These are phyloP conservation scores for Zygnema circumcarinatum DNA, from an alignment of 139 green algal species.

Conservation along the genomic window DNA sequence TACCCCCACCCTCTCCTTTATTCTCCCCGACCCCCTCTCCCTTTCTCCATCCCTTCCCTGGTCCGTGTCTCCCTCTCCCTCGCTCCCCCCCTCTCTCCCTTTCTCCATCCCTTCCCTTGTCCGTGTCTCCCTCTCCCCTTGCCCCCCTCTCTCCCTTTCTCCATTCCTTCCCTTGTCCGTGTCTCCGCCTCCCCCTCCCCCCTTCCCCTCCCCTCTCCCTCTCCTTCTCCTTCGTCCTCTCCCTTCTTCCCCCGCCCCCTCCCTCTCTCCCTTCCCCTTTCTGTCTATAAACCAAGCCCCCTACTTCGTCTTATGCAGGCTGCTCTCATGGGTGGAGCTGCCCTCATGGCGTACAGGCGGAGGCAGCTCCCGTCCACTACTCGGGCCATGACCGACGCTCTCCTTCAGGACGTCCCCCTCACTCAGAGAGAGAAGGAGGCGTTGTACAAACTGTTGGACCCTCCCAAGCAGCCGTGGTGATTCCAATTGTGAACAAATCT, in stretches of 20 bases:
- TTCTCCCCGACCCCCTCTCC: neutral
- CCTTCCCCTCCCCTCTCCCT: neutral
- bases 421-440: neutral
- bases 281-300: neutral
- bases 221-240: constrained; percentile 2
- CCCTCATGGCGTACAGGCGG: neutral
- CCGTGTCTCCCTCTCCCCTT: too few species aligned
- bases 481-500: too few species aligned
- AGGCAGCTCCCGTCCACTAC: neutral
- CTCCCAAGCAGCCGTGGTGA: neutral
- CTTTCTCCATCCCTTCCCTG: neutral
- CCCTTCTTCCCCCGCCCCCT: neutral
- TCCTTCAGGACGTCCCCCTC: neutral
- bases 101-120: too few species aligned
- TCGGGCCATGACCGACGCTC: neutral
- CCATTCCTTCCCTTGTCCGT: neutral
- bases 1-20: neutral
- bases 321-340: neutral
- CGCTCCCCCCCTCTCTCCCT: neutral
- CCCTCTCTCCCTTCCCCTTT: neutral
- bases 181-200: neutral
- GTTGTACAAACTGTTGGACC: neutral
- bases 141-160: neutral
- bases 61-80: neutral
- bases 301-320: neutral